Percentiles rank a stretch among this genome's conserved stretches.
Evolutionary conservation across 164 flowering plant genomes (phyloP).

Genomic region (Houttuynia cordata): DNA sequence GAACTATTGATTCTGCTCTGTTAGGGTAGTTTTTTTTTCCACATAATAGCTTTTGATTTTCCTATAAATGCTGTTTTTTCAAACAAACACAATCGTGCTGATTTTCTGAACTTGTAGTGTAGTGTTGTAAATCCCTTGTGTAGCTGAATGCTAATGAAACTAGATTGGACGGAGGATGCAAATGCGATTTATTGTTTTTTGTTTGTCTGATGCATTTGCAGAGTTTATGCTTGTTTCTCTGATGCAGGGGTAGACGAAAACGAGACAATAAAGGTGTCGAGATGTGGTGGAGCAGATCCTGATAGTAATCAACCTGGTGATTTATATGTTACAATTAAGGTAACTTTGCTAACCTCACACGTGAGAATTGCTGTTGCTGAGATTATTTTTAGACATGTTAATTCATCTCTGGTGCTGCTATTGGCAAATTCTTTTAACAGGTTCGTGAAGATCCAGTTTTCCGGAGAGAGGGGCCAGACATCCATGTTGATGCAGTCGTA

Average conservation of each 20-base stretch:
- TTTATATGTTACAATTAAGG: constrained; percentile 76
- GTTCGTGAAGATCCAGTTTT: constrained; percentile 87
- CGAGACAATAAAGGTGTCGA: constrained; percentile 49
- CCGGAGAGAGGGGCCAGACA: constrained; percentile 85
- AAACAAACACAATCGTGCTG: too few relatives aligned
- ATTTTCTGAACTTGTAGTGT: too few relatives aligned
- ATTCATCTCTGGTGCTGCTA: not conserved
- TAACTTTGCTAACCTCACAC: constrained; percentile 4
- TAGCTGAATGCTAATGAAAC: too few relatives aligned
- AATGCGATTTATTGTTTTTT: too few relatives aligned
- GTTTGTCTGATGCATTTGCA: not conserved
- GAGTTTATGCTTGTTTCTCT: not conserved
- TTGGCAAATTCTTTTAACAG: constrained; percentile 19
- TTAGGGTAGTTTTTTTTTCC: too few relatives aligned
- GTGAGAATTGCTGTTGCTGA: not conserved
- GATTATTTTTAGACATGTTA: not conserved
- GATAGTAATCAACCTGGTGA: constrained; percentile 93
- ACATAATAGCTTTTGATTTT: not conserved
- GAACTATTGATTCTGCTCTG: too few relatives aligned
- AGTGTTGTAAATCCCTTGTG: too few relatives aligned
- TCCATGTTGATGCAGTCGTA: constrained; percentile 80
- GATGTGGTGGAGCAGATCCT: constrained; percentile 94
- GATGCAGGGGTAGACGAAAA: constrained; percentile 65
- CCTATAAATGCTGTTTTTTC: not conserved
- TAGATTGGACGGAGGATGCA: too few relatives aligned